Evolutionary conservation across 345 rosid genomes (phyloP), one percentile per base, ranked within the genome.

Genomic region (Gossypium arboreum): DNA sequence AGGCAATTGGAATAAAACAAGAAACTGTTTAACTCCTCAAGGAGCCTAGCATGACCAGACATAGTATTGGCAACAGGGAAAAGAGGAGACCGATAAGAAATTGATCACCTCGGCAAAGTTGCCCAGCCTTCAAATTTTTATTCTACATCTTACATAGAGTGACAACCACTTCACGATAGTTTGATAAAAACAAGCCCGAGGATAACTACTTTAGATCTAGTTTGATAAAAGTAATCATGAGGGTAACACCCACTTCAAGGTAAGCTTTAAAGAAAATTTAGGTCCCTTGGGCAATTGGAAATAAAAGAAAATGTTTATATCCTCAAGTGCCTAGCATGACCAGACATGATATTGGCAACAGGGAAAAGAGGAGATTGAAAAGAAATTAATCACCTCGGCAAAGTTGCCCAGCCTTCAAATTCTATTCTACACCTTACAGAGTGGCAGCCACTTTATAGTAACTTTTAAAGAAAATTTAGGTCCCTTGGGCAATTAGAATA

Each of bases 101-200:
- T 44, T 66, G 71, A 66, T 83, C 73, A 68, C 87, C 87, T 84
- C 81, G 85, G 86, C 86, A 84, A 78, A 81, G 89, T 79, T 82
- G 89, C 84, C 80, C 12, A 12, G 18, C 60, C 27, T 73, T 50
- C 44, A 45, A 56, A 27, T 39, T 75, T 22, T 18, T 4, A 70
- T n/a, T 12, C 1, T 10, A 73, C 52, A 41, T 39, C 2, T 22
- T 58, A 29, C 55, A 44, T 34, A 34, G 39, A 34, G 41, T 34
- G 41, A 34, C 41, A 34, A 71, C 7, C 54, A 55, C 13, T 69
- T 24, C 12, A 45, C 1, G 41, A 34, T 4, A 34, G 41, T 34
- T 34, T 34, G 6, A 5, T 34, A 34, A 4, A 34, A 34, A 34
- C 41, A 4, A 34, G 41, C 41, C 41, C 7, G 7, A 34, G 41